These are phyloP conservation scores for Coriolopsis trogii DNA, from an alignment of 1,284 basidiomycete species.

Conservation along the genomic window DNA sequence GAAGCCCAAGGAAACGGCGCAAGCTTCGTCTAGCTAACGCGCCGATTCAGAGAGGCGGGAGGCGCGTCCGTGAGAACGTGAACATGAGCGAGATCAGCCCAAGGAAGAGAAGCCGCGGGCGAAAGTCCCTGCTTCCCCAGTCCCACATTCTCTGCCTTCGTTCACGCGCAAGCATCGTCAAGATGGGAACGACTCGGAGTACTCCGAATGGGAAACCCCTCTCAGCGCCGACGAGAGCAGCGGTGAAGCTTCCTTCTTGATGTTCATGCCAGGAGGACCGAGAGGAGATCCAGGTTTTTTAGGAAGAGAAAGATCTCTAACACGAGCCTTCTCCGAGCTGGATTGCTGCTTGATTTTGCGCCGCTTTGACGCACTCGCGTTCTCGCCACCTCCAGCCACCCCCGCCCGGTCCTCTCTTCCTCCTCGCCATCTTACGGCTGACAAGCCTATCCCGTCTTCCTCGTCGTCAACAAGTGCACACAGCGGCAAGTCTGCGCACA, in stretches of 20 bases:
- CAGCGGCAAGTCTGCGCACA: conserved; percentile 25
- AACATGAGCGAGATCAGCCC: conserved; percentile 5
- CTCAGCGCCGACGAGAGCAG: conserved; percentile 24
- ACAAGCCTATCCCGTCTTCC: conserved; percentile 25
- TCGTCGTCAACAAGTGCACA: conserved; percentile 25
- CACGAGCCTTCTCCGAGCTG: conserved; percentile 28
- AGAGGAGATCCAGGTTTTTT: conserved; percentile 32
- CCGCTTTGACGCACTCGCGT: conserved; percentile 20
- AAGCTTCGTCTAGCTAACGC: conserved; percentile 9
- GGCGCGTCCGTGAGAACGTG: conserved; percentile 13
- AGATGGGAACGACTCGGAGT: conserved; percentile 28
- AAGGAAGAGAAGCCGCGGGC: conserved; percentile 25
- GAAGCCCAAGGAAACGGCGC: conserved; percentile 19
- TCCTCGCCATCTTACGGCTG: conserved; percentile 15
- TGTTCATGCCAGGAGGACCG: conserved; percentile 31
- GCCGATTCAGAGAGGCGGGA: conserved; percentile 28
- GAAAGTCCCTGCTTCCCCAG: conserved; percentile 13
- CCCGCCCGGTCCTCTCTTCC: conserved; percentile 24
- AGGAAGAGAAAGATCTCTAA: conserved; percentile 26
- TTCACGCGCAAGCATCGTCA: conserved; percentile 29
- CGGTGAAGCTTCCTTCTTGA: conserved; percentile 40
- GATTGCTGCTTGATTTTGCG: conserved; percentile 33
- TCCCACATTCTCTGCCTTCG: conserved; percentile 9
- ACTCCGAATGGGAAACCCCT: conserved; percentile 28
- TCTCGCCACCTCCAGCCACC: conserved; percentile 23